A percentile compares a stretch with the other conserved stretches of the same genome.
Conservation (phyloP, 495 filamentous ascomycete genomes). For the Delitschia confertaspora region DNA sequence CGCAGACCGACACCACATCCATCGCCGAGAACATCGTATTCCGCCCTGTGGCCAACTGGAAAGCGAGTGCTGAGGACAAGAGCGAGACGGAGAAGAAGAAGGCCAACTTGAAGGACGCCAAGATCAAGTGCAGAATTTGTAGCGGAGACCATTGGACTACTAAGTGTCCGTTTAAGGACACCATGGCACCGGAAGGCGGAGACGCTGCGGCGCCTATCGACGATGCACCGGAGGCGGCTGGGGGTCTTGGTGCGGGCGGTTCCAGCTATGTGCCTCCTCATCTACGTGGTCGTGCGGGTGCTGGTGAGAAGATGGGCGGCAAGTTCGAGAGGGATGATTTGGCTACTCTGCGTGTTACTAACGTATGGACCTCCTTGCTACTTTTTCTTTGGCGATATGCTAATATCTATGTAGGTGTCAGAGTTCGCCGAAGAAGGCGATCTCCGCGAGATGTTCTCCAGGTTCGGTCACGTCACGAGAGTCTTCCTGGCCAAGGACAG, state of each 20-base stretch:
- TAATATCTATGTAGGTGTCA: slow-evolving; percentile 54
- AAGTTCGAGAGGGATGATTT: slow-evolving; percentile 95
- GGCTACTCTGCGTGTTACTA: slow-evolving; percentile 91
- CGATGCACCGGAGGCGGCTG: slow-evolving; percentile 41
- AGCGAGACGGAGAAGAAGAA: slow-evolving; percentile 57
- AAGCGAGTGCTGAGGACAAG: slow-evolving; percentile 66
- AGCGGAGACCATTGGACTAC: slow-evolving; percentile 97
- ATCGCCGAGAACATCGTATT: slow-evolving; percentile 98
- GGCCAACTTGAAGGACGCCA: slow-evolving; percentile 93
- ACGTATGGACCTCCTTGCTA: slow-evolving; percentile 56
- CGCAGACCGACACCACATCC: slow-evolving; percentile 74
- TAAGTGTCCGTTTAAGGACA: slow-evolving; percentile 82
- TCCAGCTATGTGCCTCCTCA: slow-evolving; percentile 89
- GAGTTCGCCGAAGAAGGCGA: slow-evolving; percentile 95
- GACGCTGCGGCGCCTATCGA: slow-evolving; percentile 42
- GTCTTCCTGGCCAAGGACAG: slow-evolving; percentile 97
- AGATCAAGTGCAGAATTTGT: slow-evolving; percentile 99
- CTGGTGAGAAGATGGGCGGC: slow-evolving; percentile 83
- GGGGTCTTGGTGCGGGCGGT: slow-evolving; percentile 56
- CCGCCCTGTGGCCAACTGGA: slow-evolving; percentile 82
- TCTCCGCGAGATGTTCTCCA: slow-evolving; percentile 92
- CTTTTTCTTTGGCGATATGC: not conserved
- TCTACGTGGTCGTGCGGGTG: slow-evolving; percentile 62
- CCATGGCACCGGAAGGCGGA: slow-evolving; percentile 67
- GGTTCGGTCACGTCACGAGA: slow-evolving; percentile 90